Base-by-base conservation (phyloP, 1,284 basidiomycete genomes). In the Rhodotorula sp. region DNA sequence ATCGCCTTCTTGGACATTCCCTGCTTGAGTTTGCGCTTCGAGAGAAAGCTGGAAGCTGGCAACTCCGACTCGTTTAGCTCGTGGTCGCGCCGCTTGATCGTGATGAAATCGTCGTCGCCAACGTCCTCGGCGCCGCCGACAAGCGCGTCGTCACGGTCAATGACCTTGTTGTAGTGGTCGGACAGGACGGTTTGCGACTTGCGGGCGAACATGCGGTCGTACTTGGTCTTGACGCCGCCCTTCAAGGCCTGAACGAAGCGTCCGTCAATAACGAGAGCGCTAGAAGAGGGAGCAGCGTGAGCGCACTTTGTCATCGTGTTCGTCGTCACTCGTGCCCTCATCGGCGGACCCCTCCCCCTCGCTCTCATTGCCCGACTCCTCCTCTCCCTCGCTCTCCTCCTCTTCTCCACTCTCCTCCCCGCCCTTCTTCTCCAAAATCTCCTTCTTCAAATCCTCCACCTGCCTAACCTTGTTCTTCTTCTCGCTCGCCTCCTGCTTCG, bases 141-240 rank as follows among this genome's bases (percentile, higher is more conserved):
- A 15, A 64, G 53, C 37, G 58, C 57, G 30, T 59, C 82, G 55
- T 80, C 79, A 67, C 89, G 88, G 68, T 92, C 89, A 64, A 98
- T 84, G 60, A 99, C 87, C 77, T 92, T 93, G 67, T 84, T 85
- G 82, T 97, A 98, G 80, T 97, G 94, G 72, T 89, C 87, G 0
- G 93, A 94, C 26, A 98, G 86, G 62, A 98, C 89, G 74, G 88
- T 90, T 80, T 97, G 94, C 80, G 98, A 98, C 81, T 92, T 94
- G 68, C 95, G 88, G 78, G 91, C 90, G 78, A 99, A 99, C 92
- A 99, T 97, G 62, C 93, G 87, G 80, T 99, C 96, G 80, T 98
- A 97, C 82, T 96, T 98, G 8, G 96, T 98, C 69, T 65, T 91
- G 64, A 70, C 67, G 26, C 64, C 58, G 34, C 53, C 68, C 28